Conservation (phyloP, 495 filamentous ascomycete genomes). For the Penicillium parvum region DNA sequence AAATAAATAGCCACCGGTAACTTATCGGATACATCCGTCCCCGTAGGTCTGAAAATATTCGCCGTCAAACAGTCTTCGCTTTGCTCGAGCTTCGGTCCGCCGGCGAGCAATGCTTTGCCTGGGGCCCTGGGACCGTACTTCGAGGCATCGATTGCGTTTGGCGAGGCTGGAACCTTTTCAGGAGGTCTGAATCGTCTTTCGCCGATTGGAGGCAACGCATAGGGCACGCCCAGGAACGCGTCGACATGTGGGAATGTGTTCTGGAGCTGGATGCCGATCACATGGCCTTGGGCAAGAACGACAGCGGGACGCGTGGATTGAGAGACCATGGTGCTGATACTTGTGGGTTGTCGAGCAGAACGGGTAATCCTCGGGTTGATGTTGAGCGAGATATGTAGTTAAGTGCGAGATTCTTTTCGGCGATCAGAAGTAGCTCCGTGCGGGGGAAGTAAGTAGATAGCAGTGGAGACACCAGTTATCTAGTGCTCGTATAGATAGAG, state of each 20-base stretch:
- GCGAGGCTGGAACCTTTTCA: slow-evolving; percentile 27
- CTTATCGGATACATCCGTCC: slow-evolving; percentile 21
- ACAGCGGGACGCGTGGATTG: slow-evolving; percentile 27
- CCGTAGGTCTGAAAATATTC: slow-evolving; percentile 48
- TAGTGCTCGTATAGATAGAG: neutral
- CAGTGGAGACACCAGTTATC: slow-evolving; percentile 13
- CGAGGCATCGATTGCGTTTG: slow-evolving; percentile 38
- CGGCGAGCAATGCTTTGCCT: slow-evolving; percentile 21
- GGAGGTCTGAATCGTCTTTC: slow-evolving; percentile 54
- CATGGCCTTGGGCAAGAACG: slow-evolving; percentile 48
- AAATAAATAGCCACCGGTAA: slow-evolving; percentile 57
- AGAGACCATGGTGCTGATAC: no score
- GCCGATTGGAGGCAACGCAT: slow-evolving; percentile 51
- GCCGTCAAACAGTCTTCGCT: slow-evolving; percentile 53
- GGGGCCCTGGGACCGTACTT: slow-evolving; percentile 29
- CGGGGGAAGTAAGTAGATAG: slow-evolving; percentile 9
- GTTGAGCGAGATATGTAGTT: neutral
- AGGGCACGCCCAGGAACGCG: slow-evolving; percentile 58
- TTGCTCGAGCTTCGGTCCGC: slow-evolving; percentile 29
- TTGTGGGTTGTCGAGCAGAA: no score
- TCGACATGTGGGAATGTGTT: slow-evolving; percentile 47
- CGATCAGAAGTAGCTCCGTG: slow-evolving; percentile 17
- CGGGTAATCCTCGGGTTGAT: no score
- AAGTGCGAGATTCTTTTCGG: slow-evolving; percentile 11
- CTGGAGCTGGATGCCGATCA: slow-evolving; percentile 45